Evolutionary conservation across 2,329 filamentous ascomycete genomes (phyloP), one percentile per base, ranked within the genome.

Genomic region (Alternaria sp.): DNA sequence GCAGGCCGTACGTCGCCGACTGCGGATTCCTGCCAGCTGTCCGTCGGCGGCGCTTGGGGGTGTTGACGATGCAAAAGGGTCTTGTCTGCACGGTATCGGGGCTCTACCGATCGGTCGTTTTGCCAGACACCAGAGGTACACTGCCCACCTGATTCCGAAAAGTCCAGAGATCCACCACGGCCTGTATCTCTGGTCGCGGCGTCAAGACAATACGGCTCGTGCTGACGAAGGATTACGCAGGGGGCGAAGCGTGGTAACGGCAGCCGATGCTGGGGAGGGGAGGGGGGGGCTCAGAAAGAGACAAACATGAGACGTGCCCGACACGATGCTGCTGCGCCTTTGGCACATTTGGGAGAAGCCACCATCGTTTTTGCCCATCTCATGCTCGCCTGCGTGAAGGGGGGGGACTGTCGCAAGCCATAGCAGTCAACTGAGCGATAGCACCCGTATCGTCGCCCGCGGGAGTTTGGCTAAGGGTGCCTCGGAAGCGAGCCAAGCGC

Each of bases 61-160:
- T 14, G 41, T 54, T n/a, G 33, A 46, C 10, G 34, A 56, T 60
- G 53, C 40, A 34, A 54, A 54, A 58, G 56, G 28, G 49, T 45
- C 31, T 49, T 37, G 21, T 39, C 57, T 56, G 50, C 60, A 58
- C 61, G 59, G 58, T 37, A 54, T 54, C 54, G 61, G 62, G 64
- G 63, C 57, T 68, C 60, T 56, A 44, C 59, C 65, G 69, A 73
- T 74, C 66, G 71, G 71, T 74, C 66, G 66, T 67, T 64, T 37
- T 29, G 52, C 44, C 41, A 46, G 46, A 48, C 31, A 36, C 37
- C 52, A 46, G 46, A 48, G 14, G 14, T 28, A n/a, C 49, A 46
- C 56, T 46, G 49, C 54, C 49, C 36, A 45, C 45, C 49, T 37
- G 37, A 28, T 21, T 36, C 40, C 34, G 54, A 41, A 42, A 17